These are phyloP conservation scores for Digitaria exilis DNA, from an alignment of 202 grass and related monocot genomes.

Conservation along the genomic window DNA sequence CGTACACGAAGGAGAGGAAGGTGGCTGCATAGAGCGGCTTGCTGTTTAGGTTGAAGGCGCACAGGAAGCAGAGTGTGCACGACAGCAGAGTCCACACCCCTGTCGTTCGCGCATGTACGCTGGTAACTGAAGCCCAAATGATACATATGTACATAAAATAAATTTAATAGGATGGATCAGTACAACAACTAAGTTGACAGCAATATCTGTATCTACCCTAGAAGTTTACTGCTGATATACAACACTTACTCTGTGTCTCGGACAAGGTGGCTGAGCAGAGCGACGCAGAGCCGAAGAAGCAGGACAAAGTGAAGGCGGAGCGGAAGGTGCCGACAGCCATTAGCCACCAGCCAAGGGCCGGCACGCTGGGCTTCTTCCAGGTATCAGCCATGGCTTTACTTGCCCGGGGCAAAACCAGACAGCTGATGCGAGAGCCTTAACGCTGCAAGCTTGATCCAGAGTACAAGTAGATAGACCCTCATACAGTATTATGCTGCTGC, in stretches of 20 bases:
- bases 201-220: too few species aligned
- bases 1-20: neutral
- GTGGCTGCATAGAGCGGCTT: neutral
- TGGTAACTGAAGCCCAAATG: neutral
- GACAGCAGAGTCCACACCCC: neutral
- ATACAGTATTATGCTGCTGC: too few species aligned
- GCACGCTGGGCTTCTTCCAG: neutral
- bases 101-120: neutral
- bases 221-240: too few species aligned
- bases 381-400: neutral
- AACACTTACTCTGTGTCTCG: neutral
- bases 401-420: too few species aligned
- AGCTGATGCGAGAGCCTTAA: too few species aligned
- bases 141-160: too few species aligned
- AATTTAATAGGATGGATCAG: neutral
- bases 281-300: neutral
- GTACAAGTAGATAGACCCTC: too few species aligned
- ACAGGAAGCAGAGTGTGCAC: neutral
- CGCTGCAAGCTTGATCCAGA: too few species aligned
- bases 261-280: neutral
- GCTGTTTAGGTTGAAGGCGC: neutral
- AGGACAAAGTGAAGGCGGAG: neutral
- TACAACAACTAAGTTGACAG: too few species aligned
- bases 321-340: neutral
- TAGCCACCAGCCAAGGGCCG: neutral